A percentile compares a stretch with the other conserved stretches of the same genome.
Evolutionary conservation across 169 alveolate genomes (phyloP).

Genomic region (Eimeria tenella): DNA sequence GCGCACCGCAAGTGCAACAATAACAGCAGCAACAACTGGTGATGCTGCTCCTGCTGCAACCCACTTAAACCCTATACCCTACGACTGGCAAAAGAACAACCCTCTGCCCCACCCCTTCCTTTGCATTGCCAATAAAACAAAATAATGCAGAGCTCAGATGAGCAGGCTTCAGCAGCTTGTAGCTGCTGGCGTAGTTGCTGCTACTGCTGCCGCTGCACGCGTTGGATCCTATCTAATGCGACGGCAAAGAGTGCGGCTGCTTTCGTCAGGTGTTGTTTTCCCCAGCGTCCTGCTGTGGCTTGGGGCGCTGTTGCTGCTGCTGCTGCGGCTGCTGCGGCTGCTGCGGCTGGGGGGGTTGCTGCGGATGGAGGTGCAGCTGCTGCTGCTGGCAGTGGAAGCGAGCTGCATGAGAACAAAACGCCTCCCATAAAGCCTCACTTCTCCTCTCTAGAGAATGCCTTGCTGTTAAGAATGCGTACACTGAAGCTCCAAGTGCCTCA

Average conservation of each 20-base stretch:
- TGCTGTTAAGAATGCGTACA: conserved; percentile 40
- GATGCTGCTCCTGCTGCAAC: conserved; percentile 24
- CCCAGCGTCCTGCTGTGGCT: not conserved
- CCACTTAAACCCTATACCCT: not conserved
- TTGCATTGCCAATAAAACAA: conserved; percentile 36
- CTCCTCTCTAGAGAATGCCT: conserved; percentile 17
- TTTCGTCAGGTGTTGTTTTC: not conserved
- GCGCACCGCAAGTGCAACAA: not conserved
- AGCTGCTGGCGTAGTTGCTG: not conserved
- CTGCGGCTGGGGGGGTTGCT: not conserved
- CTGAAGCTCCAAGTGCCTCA: conserved; percentile 31
- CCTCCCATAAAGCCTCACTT: conserved; percentile 55
- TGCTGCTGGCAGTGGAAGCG: conserved; percentile 58
- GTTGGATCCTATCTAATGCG: conserved; percentile 30
- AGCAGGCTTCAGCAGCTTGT: not conserved
- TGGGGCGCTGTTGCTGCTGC: not conserved
- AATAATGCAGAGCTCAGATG: not conserved
- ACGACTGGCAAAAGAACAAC: not conserved
- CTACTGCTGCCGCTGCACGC: conserved; percentile 1
- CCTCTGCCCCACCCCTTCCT: conserved; percentile 7
- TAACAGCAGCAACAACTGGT: not conserved
- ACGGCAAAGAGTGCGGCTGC: not conserved
- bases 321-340: conserved; percentile 9
- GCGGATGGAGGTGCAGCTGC: conserved; percentile 4
- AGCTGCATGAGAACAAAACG: conserved; percentile 46